phyloP scores from a whole-genome alignment of 208 protist species.

The Leishmania major region DNA sequence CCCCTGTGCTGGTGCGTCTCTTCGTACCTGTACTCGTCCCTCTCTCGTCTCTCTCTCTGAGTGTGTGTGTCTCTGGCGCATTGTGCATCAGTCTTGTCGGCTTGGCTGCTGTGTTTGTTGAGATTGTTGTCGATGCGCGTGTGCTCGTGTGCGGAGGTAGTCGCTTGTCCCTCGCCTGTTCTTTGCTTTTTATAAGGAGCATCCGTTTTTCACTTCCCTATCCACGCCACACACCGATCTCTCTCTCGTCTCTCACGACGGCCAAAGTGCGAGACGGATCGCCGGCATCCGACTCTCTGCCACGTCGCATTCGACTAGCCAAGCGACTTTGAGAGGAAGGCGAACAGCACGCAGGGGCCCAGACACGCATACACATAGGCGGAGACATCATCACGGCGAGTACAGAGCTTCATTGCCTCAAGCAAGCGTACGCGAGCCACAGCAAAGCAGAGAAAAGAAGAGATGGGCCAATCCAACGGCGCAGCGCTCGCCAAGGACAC shows the following conservation, averaged over 20 bases:
- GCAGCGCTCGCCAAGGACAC: constrained; percentile 65
- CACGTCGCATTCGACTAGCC: background rate
- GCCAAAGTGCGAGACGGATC: background rate
- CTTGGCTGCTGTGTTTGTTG: background rate
- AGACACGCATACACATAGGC: background rate
- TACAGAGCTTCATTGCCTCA: background rate
- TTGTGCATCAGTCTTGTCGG: background rate
- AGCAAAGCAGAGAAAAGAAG: constrained; percentile 1
- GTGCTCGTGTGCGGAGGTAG: background rate
- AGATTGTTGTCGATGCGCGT: background rate
- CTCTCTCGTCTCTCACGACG: background rate
- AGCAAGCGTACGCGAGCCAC: background rate
- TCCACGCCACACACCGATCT: background rate
- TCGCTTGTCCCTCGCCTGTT: background rate
- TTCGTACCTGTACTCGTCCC: background rate
- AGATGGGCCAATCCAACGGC: constrained; percentile 76
- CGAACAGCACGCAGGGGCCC: background rate
- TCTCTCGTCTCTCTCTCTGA: background rate
- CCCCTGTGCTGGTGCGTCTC: background rate
- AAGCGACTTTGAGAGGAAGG: background rate
- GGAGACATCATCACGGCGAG: background rate
- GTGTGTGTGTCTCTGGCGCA: background rate
- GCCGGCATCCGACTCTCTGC: background rate
- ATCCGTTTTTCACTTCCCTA: background rate
- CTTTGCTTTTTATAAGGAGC: background rate